Evolutionary conservation across 1,284 basidiomycete species (phyloP).

Genomic region (Ceratobasidium sp.): DNA sequence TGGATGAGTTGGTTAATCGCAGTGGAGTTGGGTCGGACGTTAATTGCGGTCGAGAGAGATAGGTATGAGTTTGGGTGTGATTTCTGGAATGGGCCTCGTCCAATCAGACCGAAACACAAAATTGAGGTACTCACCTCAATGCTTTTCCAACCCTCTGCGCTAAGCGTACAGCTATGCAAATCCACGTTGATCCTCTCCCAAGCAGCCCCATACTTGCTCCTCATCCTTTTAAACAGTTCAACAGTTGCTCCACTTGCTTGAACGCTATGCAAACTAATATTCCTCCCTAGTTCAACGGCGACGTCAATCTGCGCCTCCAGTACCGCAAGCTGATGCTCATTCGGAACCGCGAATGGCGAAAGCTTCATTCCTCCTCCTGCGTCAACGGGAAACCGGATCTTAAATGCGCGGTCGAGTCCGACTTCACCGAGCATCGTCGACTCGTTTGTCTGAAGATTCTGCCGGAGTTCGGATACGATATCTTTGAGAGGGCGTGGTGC

Average conservation of each 20-base stretch:
- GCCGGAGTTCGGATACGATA: constrained; percentile 65
- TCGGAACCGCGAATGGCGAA: constrained; percentile 74
- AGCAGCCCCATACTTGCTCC: constrained; percentile 60
- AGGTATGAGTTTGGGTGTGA: constrained; percentile 75
- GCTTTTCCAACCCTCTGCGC: constrained; percentile 69
- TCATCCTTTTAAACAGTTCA: constrained; percentile 67
- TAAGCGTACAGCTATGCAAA: constrained; percentile 81
- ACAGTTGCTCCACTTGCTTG: constrained; percentile 72
- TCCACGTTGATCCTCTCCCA: constrained; percentile 76
- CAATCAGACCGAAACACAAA: constrained; percentile 9
- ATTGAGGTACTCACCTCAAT: constrained; percentile 66
- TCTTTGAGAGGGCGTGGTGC: constrained; percentile 66
- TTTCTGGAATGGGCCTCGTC: constrained; percentile 59
- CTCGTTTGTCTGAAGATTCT: constrained; percentile 67
- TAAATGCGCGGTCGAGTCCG: constrained; percentile 78
- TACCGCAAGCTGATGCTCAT: constrained; percentile 75
- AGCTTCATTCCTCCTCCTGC: constrained; percentile 58
- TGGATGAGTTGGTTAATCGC: constrained; percentile 69
- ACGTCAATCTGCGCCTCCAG: constrained; percentile 80
- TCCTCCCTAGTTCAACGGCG: constrained; percentile 75
- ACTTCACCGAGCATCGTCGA: constrained; percentile 84
- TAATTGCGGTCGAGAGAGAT: constrained; percentile 81
- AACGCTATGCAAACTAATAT: constrained; percentile 83
- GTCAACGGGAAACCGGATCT: constrained; percentile 63
- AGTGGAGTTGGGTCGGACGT: constrained; percentile 64